Percentiles rank a stretch among this genome's conserved stretches.
Conservation (phyloP, 1,139 yeast species). For the Hyphopichia fennica region DNA sequence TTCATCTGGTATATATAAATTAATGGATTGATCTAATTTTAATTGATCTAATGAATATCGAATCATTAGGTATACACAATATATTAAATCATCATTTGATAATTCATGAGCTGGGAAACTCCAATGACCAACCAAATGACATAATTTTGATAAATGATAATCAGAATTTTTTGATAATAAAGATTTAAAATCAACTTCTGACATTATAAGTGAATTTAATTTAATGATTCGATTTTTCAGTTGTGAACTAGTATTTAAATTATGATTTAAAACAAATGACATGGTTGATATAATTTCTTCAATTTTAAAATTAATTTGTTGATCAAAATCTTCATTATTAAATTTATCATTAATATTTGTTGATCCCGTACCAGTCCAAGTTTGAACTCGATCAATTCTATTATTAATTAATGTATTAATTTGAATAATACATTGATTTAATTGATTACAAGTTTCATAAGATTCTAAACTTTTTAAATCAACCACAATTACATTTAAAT, state of each 20-base stretch:
- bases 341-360: slow-evolving; percentile 27
- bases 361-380: slow-evolving; percentile 56
- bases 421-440: slow-evolving; percentile 28
- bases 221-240: slow-evolving; percentile 23
- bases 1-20: slow-evolving; percentile 27
- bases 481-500: slow-evolving; percentile 39
- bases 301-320: slow-evolving; percentile 18
- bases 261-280: slow-evolving; percentile 28
- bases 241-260: slow-evolving; percentile 22
- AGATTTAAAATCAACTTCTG: slow-evolving; percentile 40
- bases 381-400: slow-evolving; percentile 50
- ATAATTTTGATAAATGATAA: slow-evolving; percentile 25
- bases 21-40: slow-evolving; percentile 14
- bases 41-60: slow-evolving; percentile 44
- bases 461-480: slow-evolving; percentile 18
- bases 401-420: slow-evolving; percentile 27
- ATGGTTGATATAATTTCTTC: slow-evolving; percentile 32
- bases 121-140: slow-evolving; percentile 49
- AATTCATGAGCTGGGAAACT: slow-evolving; percentile 71
- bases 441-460: slow-evolving; percentile 15
- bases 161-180: slow-evolving; percentile 26
- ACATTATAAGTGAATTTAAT: slow-evolving; percentile 28
- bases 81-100: slow-evolving; percentile 64
- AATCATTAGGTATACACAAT: slow-evolving; percentile 59
- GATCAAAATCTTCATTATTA: slow-evolving; percentile 6